These are phyloP conservation scores for Clitopilus passeckerianus DNA, from an alignment of 768 basidiomycete species.

Conservation along the genomic window DNA sequence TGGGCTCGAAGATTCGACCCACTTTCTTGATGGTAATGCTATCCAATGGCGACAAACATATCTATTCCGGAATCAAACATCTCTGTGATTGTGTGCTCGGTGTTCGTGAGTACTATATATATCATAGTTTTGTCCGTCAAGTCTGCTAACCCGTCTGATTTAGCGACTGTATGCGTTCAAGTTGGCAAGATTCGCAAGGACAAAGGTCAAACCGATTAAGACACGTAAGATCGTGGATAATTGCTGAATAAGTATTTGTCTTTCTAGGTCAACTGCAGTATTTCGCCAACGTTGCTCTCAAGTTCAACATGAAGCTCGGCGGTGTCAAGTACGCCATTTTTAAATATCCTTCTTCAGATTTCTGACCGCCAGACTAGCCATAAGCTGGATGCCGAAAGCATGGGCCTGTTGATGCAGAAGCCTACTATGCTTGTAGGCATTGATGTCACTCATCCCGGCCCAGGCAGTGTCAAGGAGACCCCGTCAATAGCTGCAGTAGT, in stretches of 20 bases:
- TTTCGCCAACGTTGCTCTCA: slow-evolving; percentile 78
- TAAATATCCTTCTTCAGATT: neutral
- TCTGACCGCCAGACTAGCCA: slow-evolving; percentile 26
- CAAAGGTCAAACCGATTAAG: slow-evolving; percentile 35
- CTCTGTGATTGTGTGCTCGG: slow-evolving; percentile 66
- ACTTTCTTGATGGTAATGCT: slow-evolving; percentile 62
- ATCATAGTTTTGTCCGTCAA: neutral
- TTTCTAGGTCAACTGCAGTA: slow-evolving; percentile 55
- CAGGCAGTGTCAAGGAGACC: slow-evolving; percentile 66
- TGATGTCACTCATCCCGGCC: slow-evolving; percentile 79
- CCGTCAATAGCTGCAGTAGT: slow-evolving; percentile 87
- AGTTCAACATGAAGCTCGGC: slow-evolving; percentile 81
- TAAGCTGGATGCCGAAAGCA: slow-evolving; percentile 39
- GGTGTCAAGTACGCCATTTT: slow-evolving; percentile 57
- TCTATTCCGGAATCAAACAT: slow-evolving; percentile 75
- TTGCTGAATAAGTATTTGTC: slow-evolving; percentile 6
- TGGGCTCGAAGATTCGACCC: slow-evolving; percentile 38
- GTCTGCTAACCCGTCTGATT: neutral
- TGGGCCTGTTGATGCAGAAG: slow-evolving; percentile 53
- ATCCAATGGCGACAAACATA: slow-evolving; percentile 63
- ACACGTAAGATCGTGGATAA: slow-evolving; percentile 25
- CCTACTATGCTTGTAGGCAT: slow-evolving; percentile 84
- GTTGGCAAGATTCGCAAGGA: slow-evolving; percentile 66
- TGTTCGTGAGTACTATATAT: slow-evolving; percentile 29
- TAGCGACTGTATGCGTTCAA: slow-evolving; percentile 73